phyloP scores from a whole-genome alignment of 495 filamentous ascomycete species.

The Trichoderma gamsii region DNA sequence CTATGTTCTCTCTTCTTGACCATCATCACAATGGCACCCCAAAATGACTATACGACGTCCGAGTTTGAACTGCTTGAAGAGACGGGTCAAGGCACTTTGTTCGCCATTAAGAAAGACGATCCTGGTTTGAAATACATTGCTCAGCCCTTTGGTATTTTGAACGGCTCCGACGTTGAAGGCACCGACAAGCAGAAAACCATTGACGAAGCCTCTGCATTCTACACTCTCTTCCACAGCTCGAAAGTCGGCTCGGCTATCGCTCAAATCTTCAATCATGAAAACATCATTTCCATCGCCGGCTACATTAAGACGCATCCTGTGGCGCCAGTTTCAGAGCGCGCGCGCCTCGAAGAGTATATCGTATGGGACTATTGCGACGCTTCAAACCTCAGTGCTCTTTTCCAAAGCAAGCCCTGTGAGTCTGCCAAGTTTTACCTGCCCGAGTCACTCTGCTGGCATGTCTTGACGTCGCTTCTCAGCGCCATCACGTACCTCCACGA shows the following conservation, averaged over 20 bases:
- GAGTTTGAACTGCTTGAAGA: not conserved
- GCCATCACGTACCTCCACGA: conserved; percentile 41
- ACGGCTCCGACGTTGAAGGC: not conserved
- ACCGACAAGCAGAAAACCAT: not conserved
- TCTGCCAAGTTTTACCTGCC: conserved; percentile 22
- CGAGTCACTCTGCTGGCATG: conserved; percentile 42
- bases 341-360: conserved; percentile 17
- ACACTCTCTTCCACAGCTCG: not conserved
- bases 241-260: conserved; percentile 3
- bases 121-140: not conserved
- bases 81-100: not conserved
- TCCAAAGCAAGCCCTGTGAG: not conserved
- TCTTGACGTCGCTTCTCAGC: conserved; percentile 32
- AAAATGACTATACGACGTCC: not conserved
- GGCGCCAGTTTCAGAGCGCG: not conserved
- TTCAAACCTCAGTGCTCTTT: conserved; percentile 24
- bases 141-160: not conserved
- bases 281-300: conserved; percentile 33
- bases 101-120: not conserved
- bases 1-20: no score
- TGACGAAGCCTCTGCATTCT: not conserved
- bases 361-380: conserved; percentile 40
- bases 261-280: conserved; percentile 39
- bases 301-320: not conserved
- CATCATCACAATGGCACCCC: not conserved